Percentiles rank a stretch among this genome's conserved stretches.
These are phyloP conservation scores for Puccinia novopanici DNA, from an alignment of 1,284 basidiomycete species.

Conservation along the genomic window DNA sequence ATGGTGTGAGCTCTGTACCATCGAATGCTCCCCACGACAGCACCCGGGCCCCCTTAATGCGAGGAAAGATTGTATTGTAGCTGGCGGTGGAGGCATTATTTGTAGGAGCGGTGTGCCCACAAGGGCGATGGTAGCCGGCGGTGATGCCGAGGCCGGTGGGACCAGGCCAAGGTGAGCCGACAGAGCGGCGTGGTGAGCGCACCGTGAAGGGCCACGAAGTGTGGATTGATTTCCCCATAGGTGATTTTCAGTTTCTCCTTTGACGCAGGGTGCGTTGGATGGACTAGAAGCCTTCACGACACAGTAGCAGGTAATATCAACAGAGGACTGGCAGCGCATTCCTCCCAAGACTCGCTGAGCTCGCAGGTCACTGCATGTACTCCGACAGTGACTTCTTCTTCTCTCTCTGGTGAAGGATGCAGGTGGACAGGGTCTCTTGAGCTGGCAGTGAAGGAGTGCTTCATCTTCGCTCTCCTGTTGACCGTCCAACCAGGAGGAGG, in stretches of 20 bases:
- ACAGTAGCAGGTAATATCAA: too few species aligned
- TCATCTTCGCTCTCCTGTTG: too few species aligned
- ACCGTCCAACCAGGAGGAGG: too few species aligned
- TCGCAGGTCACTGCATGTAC: too few species aligned
- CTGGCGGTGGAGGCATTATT: conserved; percentile 76
- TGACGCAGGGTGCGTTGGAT: conserved; percentile 80
- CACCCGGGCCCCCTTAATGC: conserved; percentile 77
- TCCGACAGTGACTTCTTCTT: too few species aligned
- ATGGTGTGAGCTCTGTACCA: conserved; percentile 88
- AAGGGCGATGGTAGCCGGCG: conserved; percentile 85
- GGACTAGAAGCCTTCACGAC: conserved; percentile 64
- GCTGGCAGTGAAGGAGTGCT: too few species aligned
- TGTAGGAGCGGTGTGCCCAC: conserved; percentile 89
- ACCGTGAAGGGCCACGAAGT: conserved; percentile 72
- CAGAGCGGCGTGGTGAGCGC: conserved; percentile 67
- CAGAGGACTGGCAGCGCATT: too few species aligned
- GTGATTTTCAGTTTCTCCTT: conserved; percentile 66
- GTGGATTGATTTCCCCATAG: conserved; percentile 74
- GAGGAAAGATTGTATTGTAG: conserved; percentile 77
- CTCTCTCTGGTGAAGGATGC: too few species aligned
- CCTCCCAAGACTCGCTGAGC: too few species aligned
- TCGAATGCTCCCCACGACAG: conserved; percentile 84
- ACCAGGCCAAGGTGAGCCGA: conserved; percentile 69
- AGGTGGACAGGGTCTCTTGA: too few species aligned
- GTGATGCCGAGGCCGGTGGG: conserved; percentile 70